Evolutionary conservation across 208 protist genomes (phyloP), one percentile per base, ranked within the genome.

Genomic region (Herpetomonas samuelpessoai): DNA sequence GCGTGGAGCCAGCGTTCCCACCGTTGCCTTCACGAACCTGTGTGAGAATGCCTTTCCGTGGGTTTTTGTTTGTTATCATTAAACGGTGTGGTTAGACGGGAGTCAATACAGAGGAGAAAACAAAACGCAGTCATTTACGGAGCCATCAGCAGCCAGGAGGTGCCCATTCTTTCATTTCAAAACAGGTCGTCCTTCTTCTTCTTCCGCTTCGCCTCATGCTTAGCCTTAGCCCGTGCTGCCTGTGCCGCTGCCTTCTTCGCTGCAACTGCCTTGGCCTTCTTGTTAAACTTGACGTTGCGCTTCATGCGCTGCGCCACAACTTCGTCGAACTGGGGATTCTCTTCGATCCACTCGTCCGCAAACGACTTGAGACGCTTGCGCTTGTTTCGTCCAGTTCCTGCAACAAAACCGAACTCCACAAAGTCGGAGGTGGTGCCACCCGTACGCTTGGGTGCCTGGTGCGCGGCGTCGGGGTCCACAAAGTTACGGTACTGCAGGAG

Each of bases 401-500:
- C 71, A 56, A 93, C 84, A 58, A 74, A 95, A 10, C 89, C 89
- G 60, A 93, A 93, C 71, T 95, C 83, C n/a, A 88, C 79, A 68
- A 95, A 95, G n/a, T 84, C 81, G 39, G 70, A 49, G 54, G 57
- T 65, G 24, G 74, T 67, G 3, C 57, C 72, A 47, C 59, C 62
- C 16, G 67, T 76, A 52, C 81, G 84, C 71, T 92, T 95, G 3
- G 89, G 89, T 19, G 89, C 86, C 44, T 88, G 78, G 52, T 95
- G 86, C 55, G 87, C 77, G 9, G 68, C 54, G 21, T 91, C 77
- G 0, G 83, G 83, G 57, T 91, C 77, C 31, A 95, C 66, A 56
- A 95, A 92, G 65, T 95, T 95, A 25, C 89, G 82, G 72, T 92
- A 95, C 60, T 91, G 72, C 14, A 95, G 76, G 59, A 95, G 68